phyloP scores from a whole-genome alignment of 106 monocot species.

The Apostasia ramifera region DNA sequence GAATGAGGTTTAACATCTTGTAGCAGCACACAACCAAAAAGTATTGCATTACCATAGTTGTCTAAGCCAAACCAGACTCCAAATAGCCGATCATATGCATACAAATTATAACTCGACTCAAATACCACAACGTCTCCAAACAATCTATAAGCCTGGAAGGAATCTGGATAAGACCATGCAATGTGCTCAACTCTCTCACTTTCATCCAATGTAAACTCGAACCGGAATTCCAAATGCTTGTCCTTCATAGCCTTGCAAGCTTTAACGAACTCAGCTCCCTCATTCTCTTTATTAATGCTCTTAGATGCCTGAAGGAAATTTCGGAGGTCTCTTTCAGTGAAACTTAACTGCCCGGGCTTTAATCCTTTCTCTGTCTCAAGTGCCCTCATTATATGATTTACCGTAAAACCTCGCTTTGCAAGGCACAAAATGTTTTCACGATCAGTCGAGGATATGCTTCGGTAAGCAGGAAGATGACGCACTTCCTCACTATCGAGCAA shows the following conservation, averaged over 20 bases:
- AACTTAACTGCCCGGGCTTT: constrained; percentile 44
- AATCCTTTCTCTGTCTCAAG: constrained; percentile 61
- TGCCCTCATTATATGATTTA: constrained; percentile 58
- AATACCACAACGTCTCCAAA: constrained; percentile 79
- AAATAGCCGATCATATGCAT: constrained; percentile 61
- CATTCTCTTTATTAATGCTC: constrained; percentile 59
- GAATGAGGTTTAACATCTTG: constrained; percentile 56
- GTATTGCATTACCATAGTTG: constrained; percentile 66
- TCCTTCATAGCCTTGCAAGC: constrained; percentile 66
- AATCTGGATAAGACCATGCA: constrained; percentile 66
- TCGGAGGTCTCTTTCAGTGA: constrained; percentile 74
- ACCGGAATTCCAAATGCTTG: constrained; percentile 40
- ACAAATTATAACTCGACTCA: constrained; percentile 64
- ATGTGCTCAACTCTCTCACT: constrained; percentile 50
- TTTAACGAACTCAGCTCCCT: constrained; percentile 64
- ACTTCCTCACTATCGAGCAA: constrained; percentile 73
- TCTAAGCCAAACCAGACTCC: constrained; percentile 84
- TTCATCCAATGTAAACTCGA: constrained; percentile 51
- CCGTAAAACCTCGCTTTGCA: constrained; percentile 52
- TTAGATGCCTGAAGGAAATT: constrained; percentile 79
- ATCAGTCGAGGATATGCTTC: constrained; percentile 63
- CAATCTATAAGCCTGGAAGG: constrained; percentile 47
- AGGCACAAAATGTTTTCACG: constrained; percentile 52
- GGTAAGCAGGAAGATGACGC: constrained; percentile 63
- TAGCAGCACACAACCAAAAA: constrained; percentile 63